Evolutionary conservation across 371 early-diverging fungal species (phyloP).

Genomic region (Mucor racemosus): DNA sequence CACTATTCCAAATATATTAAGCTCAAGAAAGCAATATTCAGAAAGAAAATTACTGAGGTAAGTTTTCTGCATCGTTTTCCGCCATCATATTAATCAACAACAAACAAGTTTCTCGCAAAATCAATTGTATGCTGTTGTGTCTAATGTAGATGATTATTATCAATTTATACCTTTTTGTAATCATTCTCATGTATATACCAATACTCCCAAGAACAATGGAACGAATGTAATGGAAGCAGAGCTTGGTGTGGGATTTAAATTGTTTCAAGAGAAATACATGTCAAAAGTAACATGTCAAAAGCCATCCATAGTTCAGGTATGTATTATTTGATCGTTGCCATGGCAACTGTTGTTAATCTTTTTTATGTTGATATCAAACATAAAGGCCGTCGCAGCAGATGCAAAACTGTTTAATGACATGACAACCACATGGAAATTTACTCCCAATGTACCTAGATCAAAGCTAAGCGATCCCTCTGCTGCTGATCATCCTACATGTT

Average conservation of each 20-base stretch:
- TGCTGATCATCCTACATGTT: conserved; percentile 58
- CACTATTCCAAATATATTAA: conserved; percentile 29
- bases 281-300: conserved; percentile 73
- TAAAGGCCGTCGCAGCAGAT: conserved; percentile 68
- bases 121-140: conserved; percentile 76
- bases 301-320: conserved; percentile 58
- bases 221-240: conserved; percentile 64
- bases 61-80: conserved; percentile 8
- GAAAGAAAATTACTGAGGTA: conserved; percentile 43
- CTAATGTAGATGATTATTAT: conserved; percentile 78
- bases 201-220: conserved; percentile 18
- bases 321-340: background rate
- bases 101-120: conserved; percentile 66
- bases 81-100: background rate
- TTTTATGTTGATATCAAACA: background rate
- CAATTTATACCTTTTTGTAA: conserved; percentile 82
- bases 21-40: conserved; percentile 33
- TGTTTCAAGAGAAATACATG: conserved; percentile 76
- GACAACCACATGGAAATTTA: conserved; percentile 71
- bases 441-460: conserved; percentile 49
- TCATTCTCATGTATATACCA: conserved; percentile 60
- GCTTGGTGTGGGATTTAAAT: conserved; percentile 76
- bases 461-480: conserved; percentile 37
- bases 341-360: background rate
- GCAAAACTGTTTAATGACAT: conserved; percentile 72